These are phyloP conservation scores for Xylaria curta DNA, from an alignment of 495 filamentous ascomycete species.

Conservation along the genomic window DNA sequence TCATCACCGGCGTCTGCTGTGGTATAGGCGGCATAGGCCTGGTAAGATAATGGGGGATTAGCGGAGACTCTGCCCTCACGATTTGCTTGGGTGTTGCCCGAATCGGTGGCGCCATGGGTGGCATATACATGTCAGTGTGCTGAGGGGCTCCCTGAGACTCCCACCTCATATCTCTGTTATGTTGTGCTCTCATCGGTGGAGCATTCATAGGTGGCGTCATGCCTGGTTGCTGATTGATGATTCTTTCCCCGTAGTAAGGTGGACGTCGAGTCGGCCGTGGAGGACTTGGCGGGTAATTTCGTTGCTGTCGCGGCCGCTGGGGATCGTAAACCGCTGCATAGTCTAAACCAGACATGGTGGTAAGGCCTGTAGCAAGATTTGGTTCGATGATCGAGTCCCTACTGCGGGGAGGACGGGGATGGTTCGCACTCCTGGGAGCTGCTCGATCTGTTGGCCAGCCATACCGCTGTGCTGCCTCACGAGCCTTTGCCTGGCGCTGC, in stretches of 20 bases:
- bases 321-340: conserved; percentile 27
- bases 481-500: conserved; percentile 16
- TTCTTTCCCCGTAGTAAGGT: conserved; percentile 1
- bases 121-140: no score
- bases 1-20: neutral
- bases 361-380: neutral
- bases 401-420: neutral
- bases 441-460: conserved; percentile 23
- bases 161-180: no score
- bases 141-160: no score
- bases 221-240: conserved; percentile 22
- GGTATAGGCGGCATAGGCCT: neutral
- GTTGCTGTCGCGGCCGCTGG: neutral
- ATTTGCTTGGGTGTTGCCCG: neutral
- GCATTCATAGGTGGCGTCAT: neutral
- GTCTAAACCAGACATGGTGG: conserved; percentile 27
- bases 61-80: neutral
- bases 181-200: no score
- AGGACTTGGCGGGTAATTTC: neutral
- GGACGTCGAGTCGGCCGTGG: conserved; percentile 1
- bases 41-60: neutral
- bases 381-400: conserved; percentile 30
- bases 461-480: conserved; percentile 22
- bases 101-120: neutral
- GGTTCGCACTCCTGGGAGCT: neutral